Percentiles rank a stretch among this genome's conserved stretches.
These are phyloP conservation scores for Haplosporangium sp. DNA, from an alignment of 371 early-diverging fungal species.

Conservation along the genomic window DNA sequence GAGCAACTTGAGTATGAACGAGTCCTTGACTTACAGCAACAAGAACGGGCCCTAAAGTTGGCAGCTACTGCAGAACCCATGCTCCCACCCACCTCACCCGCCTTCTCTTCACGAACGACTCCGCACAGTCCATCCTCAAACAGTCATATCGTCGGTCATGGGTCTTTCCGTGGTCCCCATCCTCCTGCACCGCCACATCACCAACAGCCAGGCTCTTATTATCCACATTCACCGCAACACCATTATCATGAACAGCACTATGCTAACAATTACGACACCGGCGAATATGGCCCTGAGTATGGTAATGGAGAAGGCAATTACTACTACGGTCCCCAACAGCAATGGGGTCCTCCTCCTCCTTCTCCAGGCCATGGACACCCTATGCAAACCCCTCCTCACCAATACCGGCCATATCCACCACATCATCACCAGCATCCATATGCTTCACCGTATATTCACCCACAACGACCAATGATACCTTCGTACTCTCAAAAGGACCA, in stretches of 20 bases:
- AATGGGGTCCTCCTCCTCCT: background rate
- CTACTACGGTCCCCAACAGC: background rate
- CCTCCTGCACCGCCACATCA: conserved; percentile 1
- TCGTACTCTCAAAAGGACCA: no score
- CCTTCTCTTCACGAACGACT: background rate
- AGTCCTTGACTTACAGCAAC: conserved; percentile 14
- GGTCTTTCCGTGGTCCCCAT: background rate
- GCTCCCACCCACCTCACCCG: background rate
- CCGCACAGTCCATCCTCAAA: background rate
- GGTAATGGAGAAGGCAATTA: background rate
- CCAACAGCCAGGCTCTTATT: background rate
- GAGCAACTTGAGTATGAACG: conserved; percentile 19
- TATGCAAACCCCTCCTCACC: background rate
- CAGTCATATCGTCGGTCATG: no score
- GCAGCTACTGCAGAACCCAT: background rate
- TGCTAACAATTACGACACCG: background rate
- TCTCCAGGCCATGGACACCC: background rate
- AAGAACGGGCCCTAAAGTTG: conserved; percentile 6
- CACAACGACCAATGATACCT: background rate
- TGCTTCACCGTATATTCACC: background rate
- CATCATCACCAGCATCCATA: conserved; percentile 1
- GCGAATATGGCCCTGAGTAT: background rate
- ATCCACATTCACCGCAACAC: no score
- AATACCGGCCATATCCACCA: background rate
- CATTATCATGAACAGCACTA: conserved; percentile 2